phyloP scores from a whole-genome alignment of 305 asterid genomes.

The Caryopteris hybrid region DNA sequence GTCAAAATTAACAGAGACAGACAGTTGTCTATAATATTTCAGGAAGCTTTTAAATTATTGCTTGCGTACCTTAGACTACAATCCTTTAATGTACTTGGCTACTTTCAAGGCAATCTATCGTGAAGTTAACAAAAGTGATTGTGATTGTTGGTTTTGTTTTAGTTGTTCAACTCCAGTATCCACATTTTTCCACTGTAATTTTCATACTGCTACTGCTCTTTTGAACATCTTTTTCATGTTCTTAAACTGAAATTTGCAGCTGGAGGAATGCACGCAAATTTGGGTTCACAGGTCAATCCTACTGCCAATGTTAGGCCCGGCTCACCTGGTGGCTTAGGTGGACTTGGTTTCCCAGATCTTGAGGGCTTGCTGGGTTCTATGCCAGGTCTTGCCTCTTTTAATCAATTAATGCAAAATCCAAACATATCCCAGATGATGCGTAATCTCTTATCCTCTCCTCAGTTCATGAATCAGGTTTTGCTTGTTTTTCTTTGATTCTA shows the following conservation, averaged over 20 bases:
- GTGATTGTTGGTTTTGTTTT: neutral
- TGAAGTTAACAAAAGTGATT: neutral
- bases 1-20: neutral
- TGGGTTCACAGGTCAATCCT: slow-evolving; percentile 31
- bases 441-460: slow-evolving; percentile 49
- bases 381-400: slow-evolving; percentile 33
- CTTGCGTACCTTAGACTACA: no score
- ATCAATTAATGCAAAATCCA: slow-evolving; percentile 54
- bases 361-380: slow-evolving; percentile 23
- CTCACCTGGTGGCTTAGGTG: slow-evolving; percentile 39
- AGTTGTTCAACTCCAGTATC: neutral
- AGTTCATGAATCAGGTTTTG: slow-evolving; percentile 46
- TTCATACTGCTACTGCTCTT: neutral
- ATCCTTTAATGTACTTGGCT: neutral
- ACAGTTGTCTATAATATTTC: neutral
- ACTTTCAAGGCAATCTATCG: neutral
- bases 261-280: slow-evolving; percentile 41
- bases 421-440: slow-evolving; percentile 52
- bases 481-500: neutral
- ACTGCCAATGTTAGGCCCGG: slow-evolving; percentile 29
- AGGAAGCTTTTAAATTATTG: neutral
- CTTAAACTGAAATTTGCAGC: slow-evolving; percentile 30
- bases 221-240: neutral
- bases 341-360: slow-evolving; percentile 37
- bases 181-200: neutral